phyloP scores from a whole-genome alignment of 2,329 filamentous ascomycete species.

The Epichloe hybrida region DNA sequence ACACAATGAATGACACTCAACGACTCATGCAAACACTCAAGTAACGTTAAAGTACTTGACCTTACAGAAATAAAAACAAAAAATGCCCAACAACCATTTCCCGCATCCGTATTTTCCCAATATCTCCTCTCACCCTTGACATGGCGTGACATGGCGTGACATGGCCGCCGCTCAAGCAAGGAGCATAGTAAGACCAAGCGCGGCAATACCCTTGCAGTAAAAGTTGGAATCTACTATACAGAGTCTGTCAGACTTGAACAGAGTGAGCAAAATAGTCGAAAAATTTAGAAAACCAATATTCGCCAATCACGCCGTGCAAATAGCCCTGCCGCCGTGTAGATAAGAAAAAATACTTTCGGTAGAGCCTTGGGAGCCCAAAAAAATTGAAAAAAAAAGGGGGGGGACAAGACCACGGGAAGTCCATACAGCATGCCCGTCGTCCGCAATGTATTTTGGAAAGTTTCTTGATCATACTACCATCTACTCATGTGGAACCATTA shows the following conservation, averaged over 20 bases:
- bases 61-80: not conserved
- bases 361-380: not conserved
- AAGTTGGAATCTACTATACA: not conserved
- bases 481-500: constrained; percentile 1
- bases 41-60: not conserved
- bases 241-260: too few species aligned
- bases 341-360: not conserved
- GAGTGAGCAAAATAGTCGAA: not conserved
- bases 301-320: not conserved
- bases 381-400: not conserved
- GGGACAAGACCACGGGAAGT: not conserved
- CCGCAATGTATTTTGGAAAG: too few species aligned
- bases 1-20: not conserved
- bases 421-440: too few species aligned
- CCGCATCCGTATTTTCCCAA: not conserved
- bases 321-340: not conserved
- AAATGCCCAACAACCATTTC: too few species aligned
- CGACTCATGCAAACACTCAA: not conserved
- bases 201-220: too few species aligned
- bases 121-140: too few species aligned
- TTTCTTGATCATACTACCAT: too few species aligned
- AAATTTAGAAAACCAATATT: not conserved
- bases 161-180: not conserved
- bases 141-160: not conserved
- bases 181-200: too few species aligned